A percentile compares a stretch with the other conserved stretches of the same genome.
Evolutionary conservation across 1,284 basidiomycete species (phyloP).

Genomic region (Ceratorhiza oryzae-sativae): DNA sequence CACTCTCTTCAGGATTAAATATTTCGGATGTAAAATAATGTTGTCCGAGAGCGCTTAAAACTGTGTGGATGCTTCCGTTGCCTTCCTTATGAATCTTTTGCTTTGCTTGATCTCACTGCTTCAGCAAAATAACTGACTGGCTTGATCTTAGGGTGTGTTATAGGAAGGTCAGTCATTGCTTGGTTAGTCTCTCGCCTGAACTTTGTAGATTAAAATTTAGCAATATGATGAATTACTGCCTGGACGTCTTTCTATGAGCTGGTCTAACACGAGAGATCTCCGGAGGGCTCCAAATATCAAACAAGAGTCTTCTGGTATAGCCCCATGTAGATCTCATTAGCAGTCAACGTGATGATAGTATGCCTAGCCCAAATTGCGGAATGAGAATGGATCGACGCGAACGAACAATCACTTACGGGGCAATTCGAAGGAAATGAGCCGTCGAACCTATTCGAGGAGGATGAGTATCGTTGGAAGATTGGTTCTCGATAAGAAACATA

Average conservation of each 20-base stretch:
- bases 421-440: constrained; percentile 90
- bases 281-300: neutral
- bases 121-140: neutral
- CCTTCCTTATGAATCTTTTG: constrained; percentile 61
- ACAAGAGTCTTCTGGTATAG: constrained; percentile 64
- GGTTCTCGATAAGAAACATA: constrained; percentile 45
- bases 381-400: neutral
- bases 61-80: constrained; percentile 65
- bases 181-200: too few species aligned
- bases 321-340: constrained; percentile 82
- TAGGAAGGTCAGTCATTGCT: too few species aligned
- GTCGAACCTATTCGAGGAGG: constrained; percentile 69
- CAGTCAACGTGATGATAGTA: constrained; percentile 84
- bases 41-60: constrained; percentile 62
- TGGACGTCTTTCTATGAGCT: constrained; percentile 1
- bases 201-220: neutral
- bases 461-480: neutral
- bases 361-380: constrained; percentile 40
- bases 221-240: neutral
- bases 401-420: constrained; percentile 68
- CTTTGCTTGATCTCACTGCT: neutral
- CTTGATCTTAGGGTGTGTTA: too few species aligned
- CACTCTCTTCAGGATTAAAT: constrained; percentile 53
- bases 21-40: constrained; percentile 61
- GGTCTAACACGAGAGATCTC: too few species aligned